Conservation (phyloP, 2,329 filamentous ascomycete genomes). For the Myriosclerotinia duriaeana region DNA sequence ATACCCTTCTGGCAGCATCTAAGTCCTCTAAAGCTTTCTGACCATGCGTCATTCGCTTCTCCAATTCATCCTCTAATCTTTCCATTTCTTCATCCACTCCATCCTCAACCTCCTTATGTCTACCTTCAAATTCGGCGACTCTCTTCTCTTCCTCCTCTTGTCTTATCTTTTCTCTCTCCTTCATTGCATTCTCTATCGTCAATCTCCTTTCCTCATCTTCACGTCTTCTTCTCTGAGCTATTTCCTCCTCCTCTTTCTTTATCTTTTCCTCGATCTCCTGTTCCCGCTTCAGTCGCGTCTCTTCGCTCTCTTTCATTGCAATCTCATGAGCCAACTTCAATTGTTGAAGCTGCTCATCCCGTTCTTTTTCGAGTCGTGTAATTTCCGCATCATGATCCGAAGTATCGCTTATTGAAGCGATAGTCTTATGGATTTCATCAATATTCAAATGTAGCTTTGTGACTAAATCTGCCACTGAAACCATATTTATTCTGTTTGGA, state of each 20-base stretch:
- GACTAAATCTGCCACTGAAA: slow-evolving; percentile 33
- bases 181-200: slow-evolving; percentile 22
- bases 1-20: slow-evolving; percentile 35
- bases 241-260: slow-evolving; percentile 29
- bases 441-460: slow-evolving; percentile 37
- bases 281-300: slow-evolving; percentile 27
- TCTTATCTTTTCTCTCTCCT: slow-evolving; percentile 26
- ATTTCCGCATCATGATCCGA: slow-evolving; percentile 35
- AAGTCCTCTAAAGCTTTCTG: slow-evolving; percentile 31
- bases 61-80: slow-evolving; percentile 37
- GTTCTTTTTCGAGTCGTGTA: slow-evolving; percentile 30
- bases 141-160: slow-evolving; percentile 32
- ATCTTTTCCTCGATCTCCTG: slow-evolving; percentile 28
- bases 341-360: slow-evolving; percentile 32
- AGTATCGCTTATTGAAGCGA: slow-evolving; percentile 32
- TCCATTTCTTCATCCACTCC: slow-evolving; percentile 35
- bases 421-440: slow-evolving; percentile 34
- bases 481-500: slow-evolving; percentile 10
- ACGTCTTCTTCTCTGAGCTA: slow-evolving; percentile 28
- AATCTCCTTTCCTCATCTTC: slow-evolving; percentile 31
- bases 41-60: slow-evolving; percentile 33
- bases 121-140: slow-evolving; percentile 28
- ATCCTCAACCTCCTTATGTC: slow-evolving; percentile 28
- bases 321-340: slow-evolving; percentile 31
- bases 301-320: slow-evolving; percentile 24